Base-by-base conservation (phyloP, 1,139 yeast species). In the Lipomyces yarrowii region DNA sequence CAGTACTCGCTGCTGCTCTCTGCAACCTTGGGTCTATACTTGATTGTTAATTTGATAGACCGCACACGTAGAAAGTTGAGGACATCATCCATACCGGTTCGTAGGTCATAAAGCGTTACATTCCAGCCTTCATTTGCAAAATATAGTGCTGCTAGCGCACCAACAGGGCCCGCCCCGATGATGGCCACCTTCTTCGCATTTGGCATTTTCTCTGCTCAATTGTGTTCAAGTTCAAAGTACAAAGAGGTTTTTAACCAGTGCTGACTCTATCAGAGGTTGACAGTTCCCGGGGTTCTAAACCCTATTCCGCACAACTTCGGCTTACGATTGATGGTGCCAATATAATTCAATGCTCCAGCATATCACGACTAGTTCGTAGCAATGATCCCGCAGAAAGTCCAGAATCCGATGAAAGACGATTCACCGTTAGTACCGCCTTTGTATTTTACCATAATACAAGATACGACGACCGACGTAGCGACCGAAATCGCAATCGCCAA, bases 111-210 rank as follows among this genome's bases (percentile, higher is more conserved):
- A 6, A 93, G 75, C 0, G 87, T 82, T 15, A 93, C 98, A 0
- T 83, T 71, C 76, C 84, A 89, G n/a, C 97, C 97, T 67, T 85
- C 83, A 64, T 86, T 81, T 3, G 88, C 86, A 60, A 93, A 83
- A 0, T 94, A 96, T 32, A 93, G 77, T 0, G 97, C 96, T 0
- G 94, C 85, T n/a, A 91, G 81, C 64, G 96, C 85, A 0, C 98
- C 98, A 3, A 93, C 98, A 2, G 91, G 84, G 0, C 98, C 98
- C 0, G 96, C 97, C 0, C 96, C 83, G 13, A 81, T 75, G 10
- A 80, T 74, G 7, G 75, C 78, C 37, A 78, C 75, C 15, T 61
- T 21, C 52, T 15, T 30, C n/a, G 35, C 52, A 53, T 30, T 21
- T 42, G 48, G 8, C 48, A 42, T 42, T n/a, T 5, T 18, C 18